A percentile compares a stretch with the other conserved stretches of the same genome.
Evolutionary conservation across 805 yeast genomes (phyloP).

Genomic region (Saccharomycodes ludwigii): DNA sequence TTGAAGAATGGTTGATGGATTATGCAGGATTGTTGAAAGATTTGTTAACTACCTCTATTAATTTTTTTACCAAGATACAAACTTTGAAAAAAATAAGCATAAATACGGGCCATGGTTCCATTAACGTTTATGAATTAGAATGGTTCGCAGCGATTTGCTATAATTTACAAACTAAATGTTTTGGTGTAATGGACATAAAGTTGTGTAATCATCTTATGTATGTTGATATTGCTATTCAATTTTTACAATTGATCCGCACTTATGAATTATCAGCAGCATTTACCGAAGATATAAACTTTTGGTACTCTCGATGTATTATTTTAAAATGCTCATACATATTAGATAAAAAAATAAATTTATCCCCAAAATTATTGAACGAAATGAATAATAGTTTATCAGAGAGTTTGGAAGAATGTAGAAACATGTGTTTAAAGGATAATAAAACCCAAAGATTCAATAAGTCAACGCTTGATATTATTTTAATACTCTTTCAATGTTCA

Average conservation of each 20-base stretch:
- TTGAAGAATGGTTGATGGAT: not conserved
- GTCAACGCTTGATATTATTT: no score
- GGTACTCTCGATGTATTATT: no score
- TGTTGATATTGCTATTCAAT: constrained; percentile 11
- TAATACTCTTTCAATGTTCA: no score
- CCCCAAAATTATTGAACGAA: no score
- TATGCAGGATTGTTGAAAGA: constrained; percentile 3
- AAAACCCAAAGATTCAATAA: no score
- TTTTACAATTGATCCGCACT: constrained; percentile 11
- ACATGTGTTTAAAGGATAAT: no score
- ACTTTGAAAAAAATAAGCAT: constrained; percentile 7
- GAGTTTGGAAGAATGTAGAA: no score
- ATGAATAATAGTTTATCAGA: no score
- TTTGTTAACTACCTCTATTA: constrained; percentile 8
- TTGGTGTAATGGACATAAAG: constrained; percentile 8
- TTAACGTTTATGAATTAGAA: constrained; percentile 25
- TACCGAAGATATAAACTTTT: not conserved
- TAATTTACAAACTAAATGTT: constrained; percentile 20
- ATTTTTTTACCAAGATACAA: constrained; percentile 9
- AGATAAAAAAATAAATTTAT: no score
- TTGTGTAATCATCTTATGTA: no score
- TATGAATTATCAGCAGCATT: constrained; percentile 7
- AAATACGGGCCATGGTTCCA: constrained; percentile 5
- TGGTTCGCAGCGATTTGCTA: constrained; percentile 29
- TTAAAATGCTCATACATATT: no score